A percentile compares a stretch with the other conserved stretches of the same genome.
Conservation (phyloP, 2,329 filamentous ascomycete genomes). For the Dactylellina drechsleri region DNA sequence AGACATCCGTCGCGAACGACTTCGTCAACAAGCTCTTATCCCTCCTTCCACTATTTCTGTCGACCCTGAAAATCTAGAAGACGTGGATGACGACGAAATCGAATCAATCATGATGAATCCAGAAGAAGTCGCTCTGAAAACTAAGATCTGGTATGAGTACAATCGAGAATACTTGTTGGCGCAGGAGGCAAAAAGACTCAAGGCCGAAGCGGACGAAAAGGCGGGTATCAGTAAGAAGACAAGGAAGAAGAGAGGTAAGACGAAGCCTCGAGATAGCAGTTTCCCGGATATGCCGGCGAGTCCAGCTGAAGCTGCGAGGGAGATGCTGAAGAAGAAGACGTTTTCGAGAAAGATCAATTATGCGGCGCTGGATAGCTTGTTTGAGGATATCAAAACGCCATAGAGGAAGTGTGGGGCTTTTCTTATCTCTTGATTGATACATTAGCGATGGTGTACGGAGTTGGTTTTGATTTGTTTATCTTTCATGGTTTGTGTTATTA, state of each 20-base stretch:
- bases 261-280: conserved; percentile 71
- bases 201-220: conserved; percentile 72
- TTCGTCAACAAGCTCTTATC: conserved; percentile 66
- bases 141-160: conserved; percentile 91
- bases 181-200: conserved; percentile 84
- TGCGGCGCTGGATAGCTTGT: conserved; percentile 70
- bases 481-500: too few relatives aligned
- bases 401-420: conserved; percentile 33
- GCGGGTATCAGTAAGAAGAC: conserved; percentile 68
- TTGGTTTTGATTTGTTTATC: not conserved
- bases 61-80: conserved; percentile 71
- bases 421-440: not conserved
- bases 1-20: conserved; percentile 68
- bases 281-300: conserved; percentile 73
- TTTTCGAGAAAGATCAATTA: conserved; percentile 82
- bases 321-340: conserved; percentile 73
- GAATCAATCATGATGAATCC: conserved; percentile 78
- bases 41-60: conserved; percentile 67
- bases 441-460: conserved; percentile 21
- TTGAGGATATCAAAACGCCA: conserved; percentile 64
- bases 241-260: conserved; percentile 66
- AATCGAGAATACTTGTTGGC: conserved; percentile 93
- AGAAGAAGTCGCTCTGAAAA: conserved; percentile 82
- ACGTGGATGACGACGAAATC: conserved; percentile 89
- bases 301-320: conserved; percentile 75